A percentile compares a stretch with the other conserved stretches of the same genome.
Conservation (phyloP, 495 filamentous ascomycete species). For the Polyplosphaeria fusca region DNA sequence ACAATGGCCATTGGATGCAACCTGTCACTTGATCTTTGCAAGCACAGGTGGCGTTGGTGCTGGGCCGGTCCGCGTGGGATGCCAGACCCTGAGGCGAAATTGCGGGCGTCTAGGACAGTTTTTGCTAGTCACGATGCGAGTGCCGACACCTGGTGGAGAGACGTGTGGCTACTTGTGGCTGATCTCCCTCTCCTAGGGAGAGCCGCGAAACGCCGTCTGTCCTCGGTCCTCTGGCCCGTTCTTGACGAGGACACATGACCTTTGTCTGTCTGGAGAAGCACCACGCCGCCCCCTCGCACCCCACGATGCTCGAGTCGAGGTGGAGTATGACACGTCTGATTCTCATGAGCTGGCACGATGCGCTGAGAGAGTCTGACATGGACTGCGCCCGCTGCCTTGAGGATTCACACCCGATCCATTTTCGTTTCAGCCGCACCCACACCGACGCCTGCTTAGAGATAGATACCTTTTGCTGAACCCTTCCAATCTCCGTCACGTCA, state of each 20-base stretch:
- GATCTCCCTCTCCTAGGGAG: background rate
- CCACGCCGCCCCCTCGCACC: no score
- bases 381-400: background rate
- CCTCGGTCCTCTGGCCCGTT: no score
- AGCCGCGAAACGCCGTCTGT: no score
- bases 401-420: background rate
- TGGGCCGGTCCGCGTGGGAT: constrained; percentile 23
- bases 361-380: background rate
- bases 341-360: background rate
- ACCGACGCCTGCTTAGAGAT: background rate
- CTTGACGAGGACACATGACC: no score
- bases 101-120: constrained; percentile 19
- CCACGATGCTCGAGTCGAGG: no score
- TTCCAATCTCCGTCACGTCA: background rate
- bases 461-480: background rate
- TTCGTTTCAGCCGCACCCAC: background rate
- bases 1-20: constrained; percentile 16
- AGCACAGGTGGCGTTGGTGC: background rate
- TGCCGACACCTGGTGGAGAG: constrained; percentile 15
- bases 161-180: constrained; percentile 24
- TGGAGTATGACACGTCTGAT: constrained; percentile 7
- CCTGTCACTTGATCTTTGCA: no score
- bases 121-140: constrained; percentile 19
- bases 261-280: no score
- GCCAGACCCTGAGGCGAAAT: constrained; percentile 21